phyloP scores from a whole-genome alignment of 139 green algal genomes.

The Micromonas pusilla region DNA sequence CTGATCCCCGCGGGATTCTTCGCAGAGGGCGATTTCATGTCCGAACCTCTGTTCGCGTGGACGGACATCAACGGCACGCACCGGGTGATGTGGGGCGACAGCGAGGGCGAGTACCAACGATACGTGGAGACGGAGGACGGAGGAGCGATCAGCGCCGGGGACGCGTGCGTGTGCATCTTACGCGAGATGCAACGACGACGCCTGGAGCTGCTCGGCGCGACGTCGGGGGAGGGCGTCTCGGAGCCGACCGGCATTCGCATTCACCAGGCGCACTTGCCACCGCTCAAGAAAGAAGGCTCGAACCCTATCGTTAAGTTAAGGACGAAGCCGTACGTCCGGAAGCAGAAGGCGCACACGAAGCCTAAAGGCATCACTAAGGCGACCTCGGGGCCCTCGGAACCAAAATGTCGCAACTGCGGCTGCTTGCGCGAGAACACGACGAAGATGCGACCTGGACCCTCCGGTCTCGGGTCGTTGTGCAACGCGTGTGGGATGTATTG shows the following conservation, averaged over 20 bases:
- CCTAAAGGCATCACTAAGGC: neutral
- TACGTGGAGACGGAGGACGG: slow-evolving; percentile 10
- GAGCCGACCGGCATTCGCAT: neutral
- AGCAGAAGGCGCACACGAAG: neutral
- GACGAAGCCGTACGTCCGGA: neutral
- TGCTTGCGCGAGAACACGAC: neutral
- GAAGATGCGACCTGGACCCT: neutral
- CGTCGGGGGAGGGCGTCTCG: neutral
- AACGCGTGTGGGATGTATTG: slow-evolving; percentile 18
- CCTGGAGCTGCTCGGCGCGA: neutral
- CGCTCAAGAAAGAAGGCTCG: neutral
- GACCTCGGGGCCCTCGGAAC: neutral
- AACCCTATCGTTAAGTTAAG: neutral
- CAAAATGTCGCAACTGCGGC: neutral
- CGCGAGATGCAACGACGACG: neutral
- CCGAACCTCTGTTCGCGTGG: neutral
- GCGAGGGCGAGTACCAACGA: neutral
- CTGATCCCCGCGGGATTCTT: slow-evolving; percentile 11
- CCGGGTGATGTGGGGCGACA: slow-evolving; percentile 9
- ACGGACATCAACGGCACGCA: neutral
- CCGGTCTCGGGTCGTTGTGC: neutral
- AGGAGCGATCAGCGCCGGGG: neutral
- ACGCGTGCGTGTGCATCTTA: neutral
- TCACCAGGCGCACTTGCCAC: neutral
- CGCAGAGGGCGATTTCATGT: neutral